Base-by-base conservation (phyloP, 2,329 filamentous ascomycete species). In the Exophiala aquamarina region DNA sequence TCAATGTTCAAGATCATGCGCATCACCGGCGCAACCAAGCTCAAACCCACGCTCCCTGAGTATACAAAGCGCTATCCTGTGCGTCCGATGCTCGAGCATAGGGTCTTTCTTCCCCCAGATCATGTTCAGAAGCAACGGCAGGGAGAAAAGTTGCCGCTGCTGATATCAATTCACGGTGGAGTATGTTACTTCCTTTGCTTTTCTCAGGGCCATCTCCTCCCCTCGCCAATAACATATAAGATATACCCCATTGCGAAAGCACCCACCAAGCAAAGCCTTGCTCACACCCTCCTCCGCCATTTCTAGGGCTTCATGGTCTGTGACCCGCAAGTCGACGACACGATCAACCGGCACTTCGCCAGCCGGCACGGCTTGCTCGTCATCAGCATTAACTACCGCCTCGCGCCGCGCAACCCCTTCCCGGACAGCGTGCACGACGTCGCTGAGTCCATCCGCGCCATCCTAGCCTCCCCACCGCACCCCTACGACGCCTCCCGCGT, bases 101-200 rank as follows among this genome's bases (percentile, higher is more conserved):
- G 64, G 11, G 61, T 76, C 44, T 76, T 74, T 61, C 66, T 68
- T 35, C 72, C 73, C 1, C 55, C 58, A 1, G n/a, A n/a, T n/a
- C n/a, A n/a, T n/a, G n/a, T n/a, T 26, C 55, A 52, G 28, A 63
- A 70, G 19, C 20, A 39, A 14, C 11, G 31, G 19, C 26, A 37
- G 18, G 47, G 50, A n/a, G 18, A 18, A 17, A 43, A 37, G 13
- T 40, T 47, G 14, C 54, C 54, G 3, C 34, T 53, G 4, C 65
- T 78, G 36, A 63, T 81, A 35, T 69, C 73, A 44, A 68, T 78
- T 55, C 77, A 81, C 54, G 76, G 76, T 44, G 75, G 77, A 48
- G 32, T 34, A 34, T 34, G 32, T 34, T n/a, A 7, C 32, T 34
- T 34, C 9, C n/a, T 31, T 9, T 31, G 9, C 9, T 31, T 31